A percentile compares a stretch with the other conserved stretches of the same genome.
Evolutionary conservation across 108 stramenopile species (phyloP).

Genomic region (Cylindrotheca fusiformis): DNA sequence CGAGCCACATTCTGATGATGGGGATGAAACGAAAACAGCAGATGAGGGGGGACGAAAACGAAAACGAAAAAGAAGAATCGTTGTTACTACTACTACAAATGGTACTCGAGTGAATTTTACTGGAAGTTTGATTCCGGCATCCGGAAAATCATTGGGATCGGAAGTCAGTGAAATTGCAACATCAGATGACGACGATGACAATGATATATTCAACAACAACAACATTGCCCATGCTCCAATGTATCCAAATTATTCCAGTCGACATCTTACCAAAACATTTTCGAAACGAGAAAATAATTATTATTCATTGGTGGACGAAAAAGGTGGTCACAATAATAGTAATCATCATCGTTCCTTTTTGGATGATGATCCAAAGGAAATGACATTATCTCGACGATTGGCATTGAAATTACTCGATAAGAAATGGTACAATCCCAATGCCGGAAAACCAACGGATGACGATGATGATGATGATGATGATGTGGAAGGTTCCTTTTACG

Average conservation of each 20-base stretch:
- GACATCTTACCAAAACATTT: neutral
- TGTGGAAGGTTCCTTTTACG: slow-evolving; percentile 22
- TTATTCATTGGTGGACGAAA: no score
- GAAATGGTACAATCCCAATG: slow-evolving; percentile 72
- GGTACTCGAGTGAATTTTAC: neutral
- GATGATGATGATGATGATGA: neutral
- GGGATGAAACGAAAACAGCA: no score
- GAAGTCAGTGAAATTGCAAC: no score
- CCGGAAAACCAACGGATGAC: slow-evolving; percentile 5
- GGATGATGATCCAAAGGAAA: slow-evolving; percentile 40
- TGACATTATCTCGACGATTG: slow-evolving; percentile 70
- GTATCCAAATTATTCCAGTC: neutral
- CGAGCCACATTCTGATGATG: no score
- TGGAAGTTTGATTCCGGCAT: neutral
- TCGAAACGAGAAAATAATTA: no score
- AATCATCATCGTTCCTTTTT: slow-evolving; percentile 25
- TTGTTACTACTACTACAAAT: no score
- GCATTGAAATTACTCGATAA: slow-evolving; percentile 48
- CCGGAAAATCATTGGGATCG: neutral
- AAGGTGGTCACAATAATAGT: neutral
- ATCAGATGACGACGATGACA: neutral
- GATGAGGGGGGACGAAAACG: no score
- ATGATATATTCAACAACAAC: neutral
- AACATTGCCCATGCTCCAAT: neutral
- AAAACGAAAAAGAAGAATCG: no score